phyloP scores from a whole-genome alignment of 495 filamentous ascomycete genomes.

The Mycothermus thermophilus region DNA sequence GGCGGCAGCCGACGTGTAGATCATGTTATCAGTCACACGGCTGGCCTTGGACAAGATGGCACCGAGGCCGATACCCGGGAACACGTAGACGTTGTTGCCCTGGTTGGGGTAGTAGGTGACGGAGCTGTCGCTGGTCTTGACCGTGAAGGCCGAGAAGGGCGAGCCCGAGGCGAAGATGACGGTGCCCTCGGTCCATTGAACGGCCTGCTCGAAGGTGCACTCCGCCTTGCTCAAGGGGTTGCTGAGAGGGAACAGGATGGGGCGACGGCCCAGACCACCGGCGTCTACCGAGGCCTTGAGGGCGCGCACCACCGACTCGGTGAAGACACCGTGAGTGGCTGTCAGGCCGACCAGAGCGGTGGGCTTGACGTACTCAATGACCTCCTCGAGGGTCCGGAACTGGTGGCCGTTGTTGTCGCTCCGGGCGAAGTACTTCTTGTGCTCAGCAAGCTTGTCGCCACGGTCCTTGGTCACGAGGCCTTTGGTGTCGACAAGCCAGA shows the following conservation, averaged over 20 bases:
- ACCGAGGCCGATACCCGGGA: constrained; percentile 91
- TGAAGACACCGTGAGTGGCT: constrained; percentile 90
- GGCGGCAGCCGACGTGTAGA: constrained; percentile 77
- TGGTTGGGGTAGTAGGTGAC: constrained; percentile 78
- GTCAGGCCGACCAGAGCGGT: constrained; percentile 91
- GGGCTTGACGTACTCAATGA: constrained; percentile 86
- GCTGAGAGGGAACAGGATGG: constrained; percentile 86
- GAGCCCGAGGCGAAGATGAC: constrained; percentile 91
- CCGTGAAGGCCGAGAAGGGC: constrained; percentile 67
- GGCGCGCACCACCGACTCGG: constrained; percentile 67
- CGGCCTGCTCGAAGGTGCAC: constrained; percentile 86
- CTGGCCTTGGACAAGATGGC: constrained; percentile 84
- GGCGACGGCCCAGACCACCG: constrained; percentile 60
- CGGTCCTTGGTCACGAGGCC: constrained; percentile 89
- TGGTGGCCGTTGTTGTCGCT: constrained; percentile 85
- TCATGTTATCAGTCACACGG: constrained; percentile 87
- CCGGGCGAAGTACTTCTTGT: constrained; percentile 96
- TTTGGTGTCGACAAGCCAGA: constrained; percentile 96
- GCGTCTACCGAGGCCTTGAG: constrained; percentile 52
- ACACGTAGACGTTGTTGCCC: constrained; percentile 85
- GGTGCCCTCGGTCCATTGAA: constrained; percentile 76
- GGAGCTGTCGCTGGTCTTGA: constrained; percentile 45
- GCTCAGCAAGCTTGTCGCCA: constrained; percentile 84
- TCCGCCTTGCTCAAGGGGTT: constrained; percentile 94
- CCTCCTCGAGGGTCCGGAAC: constrained; percentile 76